A percentile compares a stretch with the other conserved stretches of the same genome.
phyloP scores from a whole-genome alignment of 2,329 filamentous ascomycete species.

The Fusarium nelsonii region DNA sequence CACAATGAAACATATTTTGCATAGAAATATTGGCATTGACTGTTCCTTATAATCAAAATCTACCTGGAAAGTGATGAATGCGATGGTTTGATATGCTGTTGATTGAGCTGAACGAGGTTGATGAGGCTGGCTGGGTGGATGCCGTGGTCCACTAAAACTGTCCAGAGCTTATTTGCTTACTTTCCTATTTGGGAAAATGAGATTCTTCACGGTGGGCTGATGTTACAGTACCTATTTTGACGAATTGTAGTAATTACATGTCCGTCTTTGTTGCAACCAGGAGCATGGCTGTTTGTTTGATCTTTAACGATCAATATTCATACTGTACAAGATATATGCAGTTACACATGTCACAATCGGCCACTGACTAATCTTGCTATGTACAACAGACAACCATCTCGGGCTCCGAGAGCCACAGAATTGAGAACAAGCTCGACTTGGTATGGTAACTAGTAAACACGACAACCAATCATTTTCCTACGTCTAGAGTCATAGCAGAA shows the following conservation, averaged over 20 bases:
- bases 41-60: background rate
- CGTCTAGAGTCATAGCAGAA: background rate
- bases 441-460: too few relatives aligned
- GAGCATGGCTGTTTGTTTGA: too few relatives aligned
- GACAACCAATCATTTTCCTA: too few relatives aligned
- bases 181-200: background rate
- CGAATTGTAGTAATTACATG: too few relatives aligned
- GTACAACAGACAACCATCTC: background rate
- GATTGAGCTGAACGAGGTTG: background rate
- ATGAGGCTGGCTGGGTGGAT: background rate
- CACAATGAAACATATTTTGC: background rate
- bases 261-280: too few relatives aligned
- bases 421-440: too few relatives aligned
- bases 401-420: background rate
- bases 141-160: too few relatives aligned
- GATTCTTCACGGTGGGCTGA: background rate
- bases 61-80: background rate
- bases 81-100: background rate
- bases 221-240: background rate
- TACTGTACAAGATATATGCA: background rate
- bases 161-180: background rate
- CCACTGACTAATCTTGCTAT: too few relatives aligned
- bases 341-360: background rate
- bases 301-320: too few relatives aligned
- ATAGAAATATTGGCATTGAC: background rate